These are phyloP conservation scores for Capsicum rhomboideum DNA, from an alignment of 257 asterid genomes.

Conservation along the genomic window DNA sequence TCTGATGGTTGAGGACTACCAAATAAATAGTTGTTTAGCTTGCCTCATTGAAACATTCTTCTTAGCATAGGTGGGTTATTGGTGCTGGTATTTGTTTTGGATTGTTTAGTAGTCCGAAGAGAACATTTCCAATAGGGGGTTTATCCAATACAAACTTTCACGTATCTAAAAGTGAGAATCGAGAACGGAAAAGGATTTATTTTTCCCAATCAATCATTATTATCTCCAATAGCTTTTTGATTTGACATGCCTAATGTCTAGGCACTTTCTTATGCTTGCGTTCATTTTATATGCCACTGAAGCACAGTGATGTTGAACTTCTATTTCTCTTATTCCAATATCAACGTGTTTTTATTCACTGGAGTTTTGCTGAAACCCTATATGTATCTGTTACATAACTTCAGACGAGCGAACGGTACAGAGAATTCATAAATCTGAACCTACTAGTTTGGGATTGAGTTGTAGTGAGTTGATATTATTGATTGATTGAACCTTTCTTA, in stretches of 20 bases:
- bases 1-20: background rate
- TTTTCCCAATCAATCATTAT: background rate
- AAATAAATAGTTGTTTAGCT: background rate
- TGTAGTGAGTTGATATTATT: background rate
- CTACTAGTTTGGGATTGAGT: background rate
- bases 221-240: background rate
- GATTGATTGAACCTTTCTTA: background rate
- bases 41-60: background rate
- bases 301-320: background rate
- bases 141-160: background rate
- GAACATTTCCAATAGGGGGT: background rate
- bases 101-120: background rate
- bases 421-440: background rate
- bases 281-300: background rate
- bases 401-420: background rate
- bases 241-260: background rate
- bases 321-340: background rate
- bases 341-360: background rate
- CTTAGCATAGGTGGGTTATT: background rate
- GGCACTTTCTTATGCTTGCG: background rate
- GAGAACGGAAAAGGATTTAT: background rate
- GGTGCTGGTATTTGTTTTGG: background rate
- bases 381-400: background rate
- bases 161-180: background rate
- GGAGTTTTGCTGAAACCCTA: background rate